Percentiles rank a stretch among this genome's conserved stretches.
Evolutionary conservation across 73 alveolate species (phyloP).

Genomic region (Stentor coeruleus): DNA sequence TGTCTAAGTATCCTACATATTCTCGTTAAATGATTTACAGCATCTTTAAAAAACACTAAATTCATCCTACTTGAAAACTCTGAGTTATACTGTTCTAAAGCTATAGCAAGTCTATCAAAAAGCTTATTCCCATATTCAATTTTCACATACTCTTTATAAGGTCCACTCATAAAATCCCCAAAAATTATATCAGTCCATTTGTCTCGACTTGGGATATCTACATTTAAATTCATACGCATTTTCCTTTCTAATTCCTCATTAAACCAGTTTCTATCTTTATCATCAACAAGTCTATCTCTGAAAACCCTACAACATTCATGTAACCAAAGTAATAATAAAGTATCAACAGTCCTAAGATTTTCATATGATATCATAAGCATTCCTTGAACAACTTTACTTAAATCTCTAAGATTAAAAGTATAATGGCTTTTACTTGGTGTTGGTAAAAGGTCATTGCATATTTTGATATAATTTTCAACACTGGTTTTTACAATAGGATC

Average conservation of each 20-base stretch:
- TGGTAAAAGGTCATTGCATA: conserved; percentile 95
- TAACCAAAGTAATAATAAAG: conserved; percentile 92
- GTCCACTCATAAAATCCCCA: conserved; percentile 65
- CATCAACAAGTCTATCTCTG: conserved; percentile 96
- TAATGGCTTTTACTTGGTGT: conserved; percentile 99
- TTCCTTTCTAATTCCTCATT: conserved; percentile 41
- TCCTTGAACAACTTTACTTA: conserved; percentile 98
- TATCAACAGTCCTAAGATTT: conserved; percentile 82
- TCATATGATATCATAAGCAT: conserved; percentile 79
- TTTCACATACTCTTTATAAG: conserved; percentile 44
- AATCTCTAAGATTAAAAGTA: conserved; percentile 99
- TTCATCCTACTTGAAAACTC: conserved; percentile 81
- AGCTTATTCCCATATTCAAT: conserved; percentile 43
- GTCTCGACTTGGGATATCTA: conserved; percentile 46
- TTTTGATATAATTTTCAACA: conserved; percentile 92
- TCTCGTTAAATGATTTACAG: conserved; percentile 95
- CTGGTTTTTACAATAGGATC: conserved; percentile 85
- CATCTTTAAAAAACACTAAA: conserved; percentile 98
- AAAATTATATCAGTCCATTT: conserved; percentile 54
- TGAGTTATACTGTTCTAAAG: conserved; percentile 68
- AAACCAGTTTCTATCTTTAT: conserved; percentile 82
- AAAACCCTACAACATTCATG: conserved; percentile 98
- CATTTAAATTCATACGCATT: conserved; percentile 48
- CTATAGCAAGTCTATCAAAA: conserved; percentile 47
- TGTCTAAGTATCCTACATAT: conserved; percentile 94